Conservation (phyloP, 768 basidiomycete species). For the Mycena pura region DNA sequence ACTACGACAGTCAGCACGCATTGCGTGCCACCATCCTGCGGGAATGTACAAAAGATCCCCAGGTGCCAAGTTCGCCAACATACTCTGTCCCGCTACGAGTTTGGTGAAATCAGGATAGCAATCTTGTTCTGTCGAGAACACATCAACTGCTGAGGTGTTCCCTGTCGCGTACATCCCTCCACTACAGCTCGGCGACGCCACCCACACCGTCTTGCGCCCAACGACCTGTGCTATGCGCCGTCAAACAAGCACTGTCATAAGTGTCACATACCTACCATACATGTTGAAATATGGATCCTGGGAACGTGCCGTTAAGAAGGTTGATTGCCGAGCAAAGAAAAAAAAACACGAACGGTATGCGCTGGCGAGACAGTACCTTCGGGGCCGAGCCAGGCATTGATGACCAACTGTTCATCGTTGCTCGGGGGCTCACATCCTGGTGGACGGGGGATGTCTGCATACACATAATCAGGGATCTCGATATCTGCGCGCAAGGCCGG, state of each 20-base stretch:
- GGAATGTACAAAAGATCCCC: slow-evolving; percentile 93
- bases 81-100: slow-evolving; percentile 64
- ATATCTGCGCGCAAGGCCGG: slow-evolving; percentile 80
- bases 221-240: slow-evolving; percentile 69
- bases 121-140: slow-evolving; percentile 55
- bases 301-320: slow-evolving; percentile 2
- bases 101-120: slow-evolving; percentile 60
- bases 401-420: slow-evolving; percentile 67
- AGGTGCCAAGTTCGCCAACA: slow-evolving; percentile 68
- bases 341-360: slow-evolving; percentile 65
- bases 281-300: slow-evolving; percentile 95
- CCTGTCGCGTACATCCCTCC: slow-evolving; percentile 71
- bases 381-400: slow-evolving; percentile 88
- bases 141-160: slow-evolving; percentile 87
- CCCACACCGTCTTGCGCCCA: slow-evolving; percentile 90
- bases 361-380: slow-evolving; percentile 84
- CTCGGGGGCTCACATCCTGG: slow-evolving; percentile 67
- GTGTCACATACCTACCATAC: slow-evolving; percentile 61
- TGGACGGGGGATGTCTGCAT: slow-evolving; percentile 59
- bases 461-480: slow-evolving; percentile 88
- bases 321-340: slow-evolving; percentile 11
- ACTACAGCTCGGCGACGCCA: slow-evolving; percentile 73
- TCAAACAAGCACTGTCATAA: slow-evolving; percentile 11
- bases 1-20: slow-evolving; percentile 82
- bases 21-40: slow-evolving; percentile 94